These are phyloP conservation scores for Trametes versicolor DNA, from an alignment of 1,284 basidiomycete genomes.

Conservation along the genomic window DNA sequence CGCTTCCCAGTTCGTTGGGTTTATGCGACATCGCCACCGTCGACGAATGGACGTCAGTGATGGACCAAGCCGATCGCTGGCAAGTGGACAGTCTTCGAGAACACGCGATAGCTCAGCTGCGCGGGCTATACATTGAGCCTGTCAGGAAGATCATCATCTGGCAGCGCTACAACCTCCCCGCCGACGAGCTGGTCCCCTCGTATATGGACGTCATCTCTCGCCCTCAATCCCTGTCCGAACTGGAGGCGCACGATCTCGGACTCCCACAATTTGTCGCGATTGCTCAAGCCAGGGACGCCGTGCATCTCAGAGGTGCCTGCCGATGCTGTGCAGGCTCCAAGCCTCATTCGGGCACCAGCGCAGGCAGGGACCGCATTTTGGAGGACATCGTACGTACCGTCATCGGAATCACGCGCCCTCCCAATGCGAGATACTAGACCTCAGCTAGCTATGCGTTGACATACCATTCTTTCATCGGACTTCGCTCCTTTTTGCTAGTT, in stretches of 20 bases:
- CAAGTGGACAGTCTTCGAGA: constrained; percentile 33
- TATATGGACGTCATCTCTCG: constrained; percentile 31
- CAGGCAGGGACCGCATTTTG: constrained; percentile 13
- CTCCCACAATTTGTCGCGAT: constrained; percentile 26
- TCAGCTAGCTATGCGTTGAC: neutral
- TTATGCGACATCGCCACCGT: constrained; percentile 26
- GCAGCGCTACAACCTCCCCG: constrained; percentile 28
- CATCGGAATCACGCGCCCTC: constrained; percentile 1
- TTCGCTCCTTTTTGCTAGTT: neutral
- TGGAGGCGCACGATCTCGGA: constrained; percentile 26
- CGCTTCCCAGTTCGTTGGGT: constrained; percentile 20
- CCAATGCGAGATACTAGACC: neutral
- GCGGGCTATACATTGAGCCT: constrained; percentile 26
- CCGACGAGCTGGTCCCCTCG: constrained; percentile 24
- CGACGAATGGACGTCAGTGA: constrained; percentile 35
- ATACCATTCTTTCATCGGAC: neutral
- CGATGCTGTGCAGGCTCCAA: constrained; percentile 13
- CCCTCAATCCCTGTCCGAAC: constrained; percentile 21
- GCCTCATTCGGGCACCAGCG: constrained; percentile 9
- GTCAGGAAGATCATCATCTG: constrained; percentile 31
- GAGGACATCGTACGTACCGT: constrained; percentile 16
- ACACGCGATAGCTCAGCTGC: constrained; percentile 20
- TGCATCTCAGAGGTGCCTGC: constrained; percentile 20
- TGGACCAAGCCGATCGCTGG: constrained; percentile 35
- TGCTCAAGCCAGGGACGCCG: constrained; percentile 23